These are phyloP conservation scores for Vigna trinervia DNA, from an alignment of 306 rosid genomes.

Conservation along the genomic window DNA sequence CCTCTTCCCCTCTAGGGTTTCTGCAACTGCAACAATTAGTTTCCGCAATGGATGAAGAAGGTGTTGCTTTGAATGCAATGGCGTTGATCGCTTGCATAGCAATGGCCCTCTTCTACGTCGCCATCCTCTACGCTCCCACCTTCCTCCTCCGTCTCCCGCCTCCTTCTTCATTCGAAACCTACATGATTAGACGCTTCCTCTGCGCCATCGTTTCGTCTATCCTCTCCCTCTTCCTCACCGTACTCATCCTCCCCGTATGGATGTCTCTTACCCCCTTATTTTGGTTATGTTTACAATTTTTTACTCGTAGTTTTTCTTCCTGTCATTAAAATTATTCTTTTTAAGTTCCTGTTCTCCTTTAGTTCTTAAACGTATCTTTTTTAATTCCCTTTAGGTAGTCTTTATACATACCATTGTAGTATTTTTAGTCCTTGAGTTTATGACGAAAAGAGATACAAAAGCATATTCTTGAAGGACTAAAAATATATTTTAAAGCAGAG, in stretches of 20 bases:
- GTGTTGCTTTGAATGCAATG: slow-evolving; percentile 50
- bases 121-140: slow-evolving; percentile 77
- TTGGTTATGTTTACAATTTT: neutral
- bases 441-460: no score
- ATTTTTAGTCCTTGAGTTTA: no score
- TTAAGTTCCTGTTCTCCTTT: no score
- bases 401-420: no score
- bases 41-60: slow-evolving; percentile 61
- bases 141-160: slow-evolving; percentile 79
- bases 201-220: slow-evolving; percentile 74
- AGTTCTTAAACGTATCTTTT: no score
- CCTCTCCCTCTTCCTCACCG: slow-evolving; percentile 60
- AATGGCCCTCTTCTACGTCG: slow-evolving; percentile 79
- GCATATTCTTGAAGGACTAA: no score
- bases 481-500: no score
- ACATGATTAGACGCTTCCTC: slow-evolving; percentile 77
- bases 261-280: neutral
- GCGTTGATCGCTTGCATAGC: slow-evolving; percentile 62
- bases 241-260: slow-evolving; percentile 74
- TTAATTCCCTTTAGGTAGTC: no score
- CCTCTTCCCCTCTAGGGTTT: slow-evolving; percentile 38
- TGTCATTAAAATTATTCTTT: no score
- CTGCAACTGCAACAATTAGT: neutral
- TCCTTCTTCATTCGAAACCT: slow-evolving; percentile 66
- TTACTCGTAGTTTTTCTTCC: no score